These are phyloP conservation scores for Casuarina equisetifolia DNA, from an alignment of 306 rosid genomes.

Conservation along the genomic window DNA sequence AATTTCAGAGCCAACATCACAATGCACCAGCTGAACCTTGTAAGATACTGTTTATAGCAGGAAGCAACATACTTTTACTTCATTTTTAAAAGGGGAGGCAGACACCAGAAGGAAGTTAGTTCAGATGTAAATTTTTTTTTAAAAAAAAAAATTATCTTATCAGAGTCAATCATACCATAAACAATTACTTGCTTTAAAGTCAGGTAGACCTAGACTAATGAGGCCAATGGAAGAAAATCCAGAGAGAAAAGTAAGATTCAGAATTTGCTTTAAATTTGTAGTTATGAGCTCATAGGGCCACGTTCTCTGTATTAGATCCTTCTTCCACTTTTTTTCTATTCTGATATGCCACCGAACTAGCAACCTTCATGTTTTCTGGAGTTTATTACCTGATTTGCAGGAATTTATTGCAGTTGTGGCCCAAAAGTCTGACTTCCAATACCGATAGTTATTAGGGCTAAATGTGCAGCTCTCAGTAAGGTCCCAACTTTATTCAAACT, in stretches of 20 bases:
- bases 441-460: not conserved
- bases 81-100: not conserved
- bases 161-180: too few species aligned
- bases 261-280: too few species aligned
- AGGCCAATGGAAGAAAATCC: too few species aligned
- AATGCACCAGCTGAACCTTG: not conserved
- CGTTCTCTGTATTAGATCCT: too few species aligned
- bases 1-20: constrained; percentile 8
- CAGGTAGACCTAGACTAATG: not conserved
- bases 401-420: not conserved
- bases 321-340: too few species aligned
- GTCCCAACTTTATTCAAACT: not conserved
- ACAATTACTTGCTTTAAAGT: not conserved
- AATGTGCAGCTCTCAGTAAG: not conserved
- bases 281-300: too few species aligned
- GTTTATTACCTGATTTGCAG: not conserved
- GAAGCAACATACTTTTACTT: not conserved
- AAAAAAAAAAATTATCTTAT: not conserved
- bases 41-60: not conserved
- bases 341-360: not conserved
- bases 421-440: not conserved
- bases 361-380: too few species aligned
- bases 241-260: too few species aligned
- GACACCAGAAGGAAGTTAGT: too few species aligned
- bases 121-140: too few species aligned